Conservation (phyloP, 169 alveolate genomes). For the Plasmodium ovale region DNA sequence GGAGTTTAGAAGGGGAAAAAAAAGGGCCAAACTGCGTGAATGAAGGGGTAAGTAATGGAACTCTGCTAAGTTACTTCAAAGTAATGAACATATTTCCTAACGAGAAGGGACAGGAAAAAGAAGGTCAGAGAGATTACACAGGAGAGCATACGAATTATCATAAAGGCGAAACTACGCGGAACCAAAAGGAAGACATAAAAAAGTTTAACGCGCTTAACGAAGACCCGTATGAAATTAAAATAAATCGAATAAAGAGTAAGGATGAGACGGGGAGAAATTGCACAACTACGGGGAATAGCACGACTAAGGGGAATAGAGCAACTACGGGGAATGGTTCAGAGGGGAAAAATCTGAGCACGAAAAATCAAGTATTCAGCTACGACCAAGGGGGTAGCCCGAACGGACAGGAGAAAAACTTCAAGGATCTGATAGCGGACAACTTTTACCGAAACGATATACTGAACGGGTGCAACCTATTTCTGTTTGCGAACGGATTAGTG, state of each 20-base stretch:
- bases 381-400: neutral
- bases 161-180: no score
- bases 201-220: slow-evolving; percentile 2
- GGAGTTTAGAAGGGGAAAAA: no score
- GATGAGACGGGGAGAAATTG: no score
- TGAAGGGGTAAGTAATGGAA: neutral
- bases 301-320: no score
- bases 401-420: slow-evolving; percentile 31
- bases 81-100: slow-evolving; percentile 20
- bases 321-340: slow-evolving; percentile 1
- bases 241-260: slow-evolving; percentile 44
- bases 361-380: neutral
- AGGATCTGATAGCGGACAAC: slow-evolving; percentile 14
- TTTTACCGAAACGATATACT: slow-evolving; percentile 18
- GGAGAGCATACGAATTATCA: neutral
- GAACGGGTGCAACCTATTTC: slow-evolving; percentile 71
- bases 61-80: neutral
- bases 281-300: no score
- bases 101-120: neutral
- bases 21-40: no score
- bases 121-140: neutral
- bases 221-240: slow-evolving; percentile 37
- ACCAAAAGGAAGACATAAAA: slow-evolving; percentile 7
- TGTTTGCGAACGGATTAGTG: slow-evolving; percentile 78
- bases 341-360: neutral